Percentiles rank a stretch among this genome's conserved stretches.
phyloP scores from a whole-genome alignment of 441 rosid genomes.

The Bocquillonia castaneifolia region DNA sequence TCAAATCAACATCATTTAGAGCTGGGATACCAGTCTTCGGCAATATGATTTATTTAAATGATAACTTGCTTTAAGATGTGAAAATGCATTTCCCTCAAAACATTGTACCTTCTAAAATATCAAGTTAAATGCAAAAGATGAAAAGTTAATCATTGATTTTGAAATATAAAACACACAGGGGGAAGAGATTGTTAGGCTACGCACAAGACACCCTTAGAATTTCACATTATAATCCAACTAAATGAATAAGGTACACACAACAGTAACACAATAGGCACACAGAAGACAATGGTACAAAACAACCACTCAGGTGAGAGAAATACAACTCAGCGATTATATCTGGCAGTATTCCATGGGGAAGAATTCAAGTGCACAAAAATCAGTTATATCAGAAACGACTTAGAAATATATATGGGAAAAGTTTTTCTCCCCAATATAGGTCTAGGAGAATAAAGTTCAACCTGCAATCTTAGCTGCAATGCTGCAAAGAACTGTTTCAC shows the following conservation, averaged over 20 bases:
- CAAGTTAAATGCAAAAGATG: background rate
- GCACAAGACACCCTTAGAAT: background rate
- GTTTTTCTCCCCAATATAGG: conserved; percentile 21
- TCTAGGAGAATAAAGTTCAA: conserved; percentile 14
- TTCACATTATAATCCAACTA: background rate
- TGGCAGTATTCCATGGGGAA: background rate
- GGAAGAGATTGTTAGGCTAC: background rate
- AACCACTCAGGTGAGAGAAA: background rate
- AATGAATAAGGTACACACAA: background rate
- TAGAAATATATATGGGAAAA: background rate
- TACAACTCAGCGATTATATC: background rate
- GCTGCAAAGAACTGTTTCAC: conserved; percentile 35
- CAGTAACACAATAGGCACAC: background rate
- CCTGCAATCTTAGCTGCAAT: conserved; percentile 25
- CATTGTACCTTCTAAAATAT: background rate
- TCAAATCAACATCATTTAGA: no score
- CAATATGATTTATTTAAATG: background rate
- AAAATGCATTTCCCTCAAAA: background rate
- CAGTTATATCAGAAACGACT: background rate
- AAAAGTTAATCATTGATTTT: background rate
- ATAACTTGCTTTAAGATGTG: background rate
- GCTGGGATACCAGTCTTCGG: background rate
- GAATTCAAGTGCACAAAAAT: background rate
- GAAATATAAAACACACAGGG: background rate
- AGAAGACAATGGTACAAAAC: background rate